Evolutionary conservation across 192 early-diverging fungal genomes (phyloP).

Genomic region (Coemansia sp.): DNA sequence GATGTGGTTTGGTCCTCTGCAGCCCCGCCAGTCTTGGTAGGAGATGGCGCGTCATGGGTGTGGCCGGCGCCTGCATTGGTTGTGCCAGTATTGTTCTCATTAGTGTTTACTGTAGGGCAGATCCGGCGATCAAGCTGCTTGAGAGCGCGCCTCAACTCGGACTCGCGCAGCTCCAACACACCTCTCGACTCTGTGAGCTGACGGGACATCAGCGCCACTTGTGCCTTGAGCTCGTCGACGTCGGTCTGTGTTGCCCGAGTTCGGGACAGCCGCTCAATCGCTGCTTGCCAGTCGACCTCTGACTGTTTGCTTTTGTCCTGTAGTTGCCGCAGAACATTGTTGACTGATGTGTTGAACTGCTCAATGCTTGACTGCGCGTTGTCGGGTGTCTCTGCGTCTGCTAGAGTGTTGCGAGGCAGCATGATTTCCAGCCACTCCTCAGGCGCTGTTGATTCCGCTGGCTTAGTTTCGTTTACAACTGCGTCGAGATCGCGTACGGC

Average conservation of each 20-base stretch:
- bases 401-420: slow-evolving; percentile 16
- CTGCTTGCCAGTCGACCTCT: slow-evolving; percentile 33
- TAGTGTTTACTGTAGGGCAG: slow-evolving; percentile 40
- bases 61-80: neutral
- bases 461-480: slow-evolving; percentile 19
- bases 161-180: slow-evolving; percentile 35
- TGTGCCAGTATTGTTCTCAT: neutral
- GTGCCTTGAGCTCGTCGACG: slow-evolving; percentile 38
- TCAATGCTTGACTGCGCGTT: slow-evolving; percentile 26
- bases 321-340: slow-evolving; percentile 36
- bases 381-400: neutral
- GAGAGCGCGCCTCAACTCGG: slow-evolving; percentile 45
- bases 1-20: neutral
- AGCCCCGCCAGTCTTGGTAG: slow-evolving; percentile 2
- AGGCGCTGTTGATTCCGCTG: neutral
- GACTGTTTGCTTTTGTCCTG: slow-evolving; percentile 18
- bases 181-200: slow-evolving; percentile 45
- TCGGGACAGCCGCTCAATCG: slow-evolving; percentile 32
- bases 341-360: slow-evolving; percentile 38
- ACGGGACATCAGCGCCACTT: slow-evolving; percentile 33
- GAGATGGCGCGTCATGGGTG: slow-evolving; percentile 3
- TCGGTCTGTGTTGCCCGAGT: slow-evolving; percentile 30
- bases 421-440: slow-evolving; percentile 38
- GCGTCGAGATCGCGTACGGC: slow-evolving; percentile 45
- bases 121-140: slow-evolving; percentile 54